A percentile compares a stretch with the other conserved stretches of the same genome.
phyloP scores from a whole-genome alignment of 2,329 filamentous ascomycete genomes.

The Juglanconis oblonga region DNA sequence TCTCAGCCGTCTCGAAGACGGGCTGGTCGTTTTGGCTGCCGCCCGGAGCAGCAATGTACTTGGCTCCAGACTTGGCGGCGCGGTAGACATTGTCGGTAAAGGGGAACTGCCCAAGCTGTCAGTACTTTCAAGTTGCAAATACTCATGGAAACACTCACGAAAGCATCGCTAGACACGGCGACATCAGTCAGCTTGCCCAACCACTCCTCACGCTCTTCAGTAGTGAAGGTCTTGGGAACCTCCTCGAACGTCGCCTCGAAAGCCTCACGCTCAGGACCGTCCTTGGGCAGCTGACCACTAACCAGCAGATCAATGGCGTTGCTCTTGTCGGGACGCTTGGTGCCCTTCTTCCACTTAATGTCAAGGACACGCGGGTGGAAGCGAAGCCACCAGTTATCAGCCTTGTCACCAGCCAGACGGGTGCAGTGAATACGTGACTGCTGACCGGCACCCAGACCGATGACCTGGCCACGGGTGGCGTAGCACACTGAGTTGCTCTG shows the following conservation, averaged over 20 bases:
- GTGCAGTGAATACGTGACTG: constrained; percentile 99
- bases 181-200: constrained; percentile 77
- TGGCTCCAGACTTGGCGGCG: constrained; percentile 81
- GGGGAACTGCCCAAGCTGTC: constrained; percentile 66
- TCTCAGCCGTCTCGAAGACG: constrained; percentile 86
- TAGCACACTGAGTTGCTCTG: constrained; percentile 99
- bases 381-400: constrained; percentile 99
- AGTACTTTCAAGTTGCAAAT: constrained; percentile 15
- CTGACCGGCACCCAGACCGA: constrained; percentile 93
- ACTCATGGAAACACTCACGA: constrained; percentile 59
- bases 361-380: constrained; percentile 87
- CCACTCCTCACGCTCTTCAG: constrained; percentile 84
- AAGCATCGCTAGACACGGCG: constrained; percentile 89
- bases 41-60: constrained; percentile 91
- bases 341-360: constrained; percentile 96
- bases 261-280: constrained; percentile 76
- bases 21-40: constrained; percentile 83
- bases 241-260: constrained; percentile 91
- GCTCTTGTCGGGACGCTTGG: constrained; percentile 95
- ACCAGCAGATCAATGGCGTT: constrained; percentile 96
- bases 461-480: constrained; percentile 85
- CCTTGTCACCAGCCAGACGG: constrained; percentile 93
- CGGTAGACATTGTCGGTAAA: constrained; percentile 98
- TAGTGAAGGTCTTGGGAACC: constrained; percentile 77
- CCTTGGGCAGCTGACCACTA: constrained; percentile 81